phyloP scores from a whole-genome alignment of 2,329 filamentous ascomycete genomes.

The Xylaria multiplex region DNA sequence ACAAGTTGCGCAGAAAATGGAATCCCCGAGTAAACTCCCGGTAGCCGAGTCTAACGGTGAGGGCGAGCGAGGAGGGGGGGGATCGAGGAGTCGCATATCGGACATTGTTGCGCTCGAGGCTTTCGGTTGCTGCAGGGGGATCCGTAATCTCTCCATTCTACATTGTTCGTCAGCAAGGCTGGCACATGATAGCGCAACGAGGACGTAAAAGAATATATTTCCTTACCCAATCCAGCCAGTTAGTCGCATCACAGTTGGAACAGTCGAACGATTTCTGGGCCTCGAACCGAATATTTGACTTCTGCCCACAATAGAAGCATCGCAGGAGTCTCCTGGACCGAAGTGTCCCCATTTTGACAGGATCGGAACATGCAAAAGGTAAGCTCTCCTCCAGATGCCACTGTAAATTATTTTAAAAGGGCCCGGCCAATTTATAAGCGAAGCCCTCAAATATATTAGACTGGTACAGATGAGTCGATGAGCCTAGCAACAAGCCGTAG shows the following conservation, averaged over 20 bases:
- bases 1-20: constrained; percentile 78
- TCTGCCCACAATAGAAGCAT: constrained; percentile 87
- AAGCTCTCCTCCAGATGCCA: constrained; percentile 18
- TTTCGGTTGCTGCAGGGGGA: constrained; percentile 73
- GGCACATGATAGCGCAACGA: constrained; percentile 14
- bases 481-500: constrained; percentile 14
- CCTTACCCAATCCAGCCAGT: constrained; percentile 85
- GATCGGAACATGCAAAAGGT: constrained; percentile 23
- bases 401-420: not conserved
- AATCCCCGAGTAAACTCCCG: constrained; percentile 49
- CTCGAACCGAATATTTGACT: constrained; percentile 68
- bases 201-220: constrained; percentile 17
- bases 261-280: constrained; percentile 76
- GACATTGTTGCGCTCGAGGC: constrained; percentile 54
- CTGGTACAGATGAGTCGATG: not conserved
- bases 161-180: constrained; percentile 36
- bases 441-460: not conserved
- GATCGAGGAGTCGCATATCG: constrained; percentile 60
- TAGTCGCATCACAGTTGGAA: constrained; percentile 82
- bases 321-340: constrained; percentile 56
- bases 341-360: constrained; percentile 44
- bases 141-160: constrained; percentile 91
- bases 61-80: constrained; percentile 44
- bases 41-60: constrained; percentile 48
- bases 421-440: not conserved